phyloP scores from a whole-genome alignment of 176 grass and related monocot genomes.

The Puya raimondii region DNA sequence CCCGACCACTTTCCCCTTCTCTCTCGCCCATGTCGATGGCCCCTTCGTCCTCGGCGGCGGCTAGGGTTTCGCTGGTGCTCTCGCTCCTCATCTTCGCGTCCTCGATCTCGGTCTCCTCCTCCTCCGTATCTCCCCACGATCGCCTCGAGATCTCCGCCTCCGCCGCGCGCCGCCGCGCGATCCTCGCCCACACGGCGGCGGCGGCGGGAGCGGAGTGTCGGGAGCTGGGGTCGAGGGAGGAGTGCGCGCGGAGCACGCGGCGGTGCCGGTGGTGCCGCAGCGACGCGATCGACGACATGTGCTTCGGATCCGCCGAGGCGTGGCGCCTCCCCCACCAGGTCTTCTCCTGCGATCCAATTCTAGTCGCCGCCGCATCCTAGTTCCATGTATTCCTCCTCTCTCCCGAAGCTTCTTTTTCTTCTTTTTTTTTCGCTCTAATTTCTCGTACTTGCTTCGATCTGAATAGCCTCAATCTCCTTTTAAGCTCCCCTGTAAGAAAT shows the following conservation, averaged over 20 bases:
- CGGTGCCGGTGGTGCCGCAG: constrained; percentile 79
- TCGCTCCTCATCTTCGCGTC: background rate
- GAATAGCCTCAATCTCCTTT: too few relatives aligned
- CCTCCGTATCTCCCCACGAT: background rate
- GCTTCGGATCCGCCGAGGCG: constrained; percentile 71
- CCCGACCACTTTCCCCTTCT: background rate
- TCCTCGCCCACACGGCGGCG: background rate
- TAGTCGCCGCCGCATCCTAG: constrained; percentile 5
- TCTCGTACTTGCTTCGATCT: too few relatives aligned
- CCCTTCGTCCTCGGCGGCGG: background rate
- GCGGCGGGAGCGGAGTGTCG: constrained; percentile 21
- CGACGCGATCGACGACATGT: constrained; percentile 86
- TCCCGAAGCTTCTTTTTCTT: too few relatives aligned
- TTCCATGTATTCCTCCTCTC: background rate
- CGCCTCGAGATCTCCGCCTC: background rate
- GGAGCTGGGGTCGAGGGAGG: constrained; percentile 35
- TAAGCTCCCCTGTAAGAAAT: too few relatives aligned
- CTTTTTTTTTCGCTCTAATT: too few relatives aligned
- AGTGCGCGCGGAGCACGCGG: constrained; percentile 37
- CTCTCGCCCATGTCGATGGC: background rate
- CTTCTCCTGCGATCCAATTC: constrained; percentile 49
- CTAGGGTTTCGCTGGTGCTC: background rate
- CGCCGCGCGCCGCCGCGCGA: background rate
- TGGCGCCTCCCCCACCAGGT: constrained; percentile 74
- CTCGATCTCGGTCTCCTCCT: background rate